These are phyloP conservation scores for Arbutus unedo DNA, from an alignment of 148 eudicot genomes.

Conservation along the genomic window DNA sequence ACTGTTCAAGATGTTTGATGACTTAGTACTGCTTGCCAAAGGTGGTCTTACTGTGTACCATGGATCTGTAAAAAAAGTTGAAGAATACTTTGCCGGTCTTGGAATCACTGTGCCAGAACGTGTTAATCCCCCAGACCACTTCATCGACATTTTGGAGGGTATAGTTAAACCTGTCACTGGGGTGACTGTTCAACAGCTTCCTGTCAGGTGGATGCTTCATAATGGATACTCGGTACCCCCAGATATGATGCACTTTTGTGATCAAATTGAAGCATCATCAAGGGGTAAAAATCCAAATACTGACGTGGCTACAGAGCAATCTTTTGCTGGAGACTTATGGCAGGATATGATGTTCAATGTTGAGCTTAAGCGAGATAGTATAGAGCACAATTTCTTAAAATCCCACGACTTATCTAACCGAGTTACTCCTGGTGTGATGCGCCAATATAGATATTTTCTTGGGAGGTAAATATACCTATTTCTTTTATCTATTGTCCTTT, in stretches of 20 bases:
- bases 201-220: constrained; percentile 96
- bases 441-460: constrained; percentile 81
- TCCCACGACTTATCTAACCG: constrained; percentile 60
- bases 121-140: constrained; percentile 92
- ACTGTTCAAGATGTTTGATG: constrained; percentile 92
- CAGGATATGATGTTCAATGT: constrained; percentile 43
- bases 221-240: constrained; percentile 89
- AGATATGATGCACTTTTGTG: constrained; percentile 81
- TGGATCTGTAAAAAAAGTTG: constrained; percentile 83
- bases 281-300: constrained; percentile 23
- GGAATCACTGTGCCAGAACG: constrained; percentile 84
- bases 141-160: constrained; percentile 88
- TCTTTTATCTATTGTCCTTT: neutral
- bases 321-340: constrained; percentile 44
- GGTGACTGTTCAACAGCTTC: constrained; percentile 78
- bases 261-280: constrained; percentile 55
- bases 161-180: constrained; percentile 59
- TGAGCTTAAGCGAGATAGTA: constrained; percentile 37
- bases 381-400: constrained; percentile 41
- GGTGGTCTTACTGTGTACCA: constrained; percentile 93
- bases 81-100: constrained; percentile 72
- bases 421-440: constrained; percentile 55
- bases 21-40: constrained; percentile 89
- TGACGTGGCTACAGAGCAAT: constrained; percentile 29
- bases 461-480: constrained; percentile 57